Evolutionary conservation across 371 early-diverging fungal species (phyloP), one percentile per base, ranked within the genome.

Genomic region (Blakeslea trispora): DNA sequence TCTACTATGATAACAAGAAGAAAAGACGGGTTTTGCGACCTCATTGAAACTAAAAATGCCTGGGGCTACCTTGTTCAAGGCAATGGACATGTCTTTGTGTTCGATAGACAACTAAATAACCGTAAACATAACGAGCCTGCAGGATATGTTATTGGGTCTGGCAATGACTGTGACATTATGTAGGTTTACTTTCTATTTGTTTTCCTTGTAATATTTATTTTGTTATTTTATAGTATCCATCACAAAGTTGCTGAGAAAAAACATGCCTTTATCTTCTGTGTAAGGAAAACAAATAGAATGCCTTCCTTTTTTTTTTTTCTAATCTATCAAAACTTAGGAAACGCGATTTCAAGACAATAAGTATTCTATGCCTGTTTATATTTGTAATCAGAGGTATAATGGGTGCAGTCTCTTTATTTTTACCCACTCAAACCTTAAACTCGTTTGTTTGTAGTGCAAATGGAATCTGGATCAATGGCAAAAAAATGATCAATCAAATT

Each of bases 21-120:
- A 15, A 17, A 15, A 8, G 23, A 40, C 40, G 40, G 51, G 0
- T 37, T 6, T 37, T 37, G 37, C 14, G 37, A 15, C 13, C 3
- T 51, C 2, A 40, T 37, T 9, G 39, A 47, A 9, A 23, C 28
- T 3, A 55, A 23, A 19, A 37, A 28, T 5, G 54, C 61, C 14
- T 60, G 61, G 61, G 61, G 61, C 0, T 60, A 43, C 49, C 43
- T 60, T 0, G 49, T 60, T 21, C 23, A 35, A 42, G 32, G 24
- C 11, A 21, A 47, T n/a, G 22, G 48, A 14, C 19, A 34, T 22
- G 42, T 42, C 4, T 48, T 48, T 15, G 47, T 41, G 5, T 48
- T 59, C 24, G 47, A 47, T 47, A 47, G 37, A 43, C 22, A 43
- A 19, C 23, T 54, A 21, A 43, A 54, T 15, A 24, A 53, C 1